A percentile compares a stretch with the other conserved stretches of the same genome.
Evolutionary conservation across 2,329 filamentous ascomycete genomes (phyloP).

Genomic region (Colletotrichum truncatum): DNA sequence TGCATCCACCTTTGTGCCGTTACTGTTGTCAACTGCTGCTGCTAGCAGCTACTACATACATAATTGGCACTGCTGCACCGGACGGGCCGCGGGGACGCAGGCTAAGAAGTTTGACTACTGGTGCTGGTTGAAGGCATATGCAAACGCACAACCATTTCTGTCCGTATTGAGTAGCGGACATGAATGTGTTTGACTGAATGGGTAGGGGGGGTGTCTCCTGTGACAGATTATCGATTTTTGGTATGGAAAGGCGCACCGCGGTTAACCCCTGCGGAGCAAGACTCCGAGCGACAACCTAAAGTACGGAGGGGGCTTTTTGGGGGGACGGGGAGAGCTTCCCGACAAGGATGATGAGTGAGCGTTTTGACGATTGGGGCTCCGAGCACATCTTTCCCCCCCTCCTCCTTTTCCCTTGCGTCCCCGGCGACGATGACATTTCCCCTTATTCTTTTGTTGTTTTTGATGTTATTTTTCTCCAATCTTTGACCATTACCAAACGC

Average conservation of each 20-base stretch:
- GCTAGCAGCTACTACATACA: no score
- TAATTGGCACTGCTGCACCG: no score
- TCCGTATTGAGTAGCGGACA: background rate
- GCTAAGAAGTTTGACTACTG: no score
- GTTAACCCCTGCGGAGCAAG: no score
- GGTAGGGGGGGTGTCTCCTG: no score
- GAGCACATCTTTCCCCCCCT: background rate
- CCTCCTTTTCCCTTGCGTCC: background rate
- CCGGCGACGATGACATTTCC: constrained; percentile 17
- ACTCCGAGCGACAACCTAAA: constrained; percentile 1
- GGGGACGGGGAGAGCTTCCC: background rate
- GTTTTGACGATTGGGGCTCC: background rate
- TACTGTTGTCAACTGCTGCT: no score
- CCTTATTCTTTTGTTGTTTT: background rate
- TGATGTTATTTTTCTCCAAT: background rate
- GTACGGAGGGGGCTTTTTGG: background rate
- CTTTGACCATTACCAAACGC: background rate
- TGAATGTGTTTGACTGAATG: background rate
- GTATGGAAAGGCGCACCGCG: no score
- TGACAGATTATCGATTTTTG: no score
- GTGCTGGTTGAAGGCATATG: background rate
- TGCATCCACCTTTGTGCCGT: no score
- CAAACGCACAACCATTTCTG: background rate
- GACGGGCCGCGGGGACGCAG: no score
- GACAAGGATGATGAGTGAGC: background rate